A percentile compares a stretch with the other conserved stretches of the same genome.
These are phyloP conservation scores for Castanea sativa DNA, from an alignment of 306 rosid genomes.

Conservation along the genomic window DNA sequence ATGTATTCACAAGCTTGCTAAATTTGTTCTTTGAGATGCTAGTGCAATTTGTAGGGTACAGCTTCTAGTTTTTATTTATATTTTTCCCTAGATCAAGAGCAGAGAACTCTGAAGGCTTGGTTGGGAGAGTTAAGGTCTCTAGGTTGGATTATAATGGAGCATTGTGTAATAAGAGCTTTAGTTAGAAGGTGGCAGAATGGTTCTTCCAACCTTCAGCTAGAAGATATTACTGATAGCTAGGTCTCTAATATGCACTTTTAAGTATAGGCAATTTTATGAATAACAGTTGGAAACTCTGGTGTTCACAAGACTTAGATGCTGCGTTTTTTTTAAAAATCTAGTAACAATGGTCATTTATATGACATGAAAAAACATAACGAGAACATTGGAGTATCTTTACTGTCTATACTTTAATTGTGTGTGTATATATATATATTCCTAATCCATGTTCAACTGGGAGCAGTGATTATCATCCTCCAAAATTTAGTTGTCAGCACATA, in stretches of 20 bases:
- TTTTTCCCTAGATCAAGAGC: too few species aligned
- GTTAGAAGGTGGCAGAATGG: too few species aligned
- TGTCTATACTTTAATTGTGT: neutral
- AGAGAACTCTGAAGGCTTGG: too few species aligned
- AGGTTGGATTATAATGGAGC: too few species aligned
- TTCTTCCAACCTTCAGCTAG: too few species aligned
- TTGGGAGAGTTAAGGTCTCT: too few species aligned
- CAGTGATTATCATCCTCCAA: neutral
- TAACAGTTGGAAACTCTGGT: too few species aligned
- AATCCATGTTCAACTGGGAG: neutral
- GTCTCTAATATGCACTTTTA: too few species aligned
- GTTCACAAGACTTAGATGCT: neutral
- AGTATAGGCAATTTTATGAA: too few species aligned
- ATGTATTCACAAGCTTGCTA: neutral
- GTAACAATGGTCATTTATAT: neutral
- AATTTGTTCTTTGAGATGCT: neutral
- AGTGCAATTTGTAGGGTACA: neutral
- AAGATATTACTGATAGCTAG: too few species aligned
- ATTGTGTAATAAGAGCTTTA: too few species aligned
- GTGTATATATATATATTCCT: neutral
- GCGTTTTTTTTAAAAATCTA: neutral
- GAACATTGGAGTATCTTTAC: neutral
- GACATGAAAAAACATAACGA: neutral
- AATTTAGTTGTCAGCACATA: neutral
- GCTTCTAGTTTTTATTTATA: too few species aligned